Evolutionary conservation across 441 rosid genomes (phyloP).

Genomic region (Gossypium trilobum): DNA sequence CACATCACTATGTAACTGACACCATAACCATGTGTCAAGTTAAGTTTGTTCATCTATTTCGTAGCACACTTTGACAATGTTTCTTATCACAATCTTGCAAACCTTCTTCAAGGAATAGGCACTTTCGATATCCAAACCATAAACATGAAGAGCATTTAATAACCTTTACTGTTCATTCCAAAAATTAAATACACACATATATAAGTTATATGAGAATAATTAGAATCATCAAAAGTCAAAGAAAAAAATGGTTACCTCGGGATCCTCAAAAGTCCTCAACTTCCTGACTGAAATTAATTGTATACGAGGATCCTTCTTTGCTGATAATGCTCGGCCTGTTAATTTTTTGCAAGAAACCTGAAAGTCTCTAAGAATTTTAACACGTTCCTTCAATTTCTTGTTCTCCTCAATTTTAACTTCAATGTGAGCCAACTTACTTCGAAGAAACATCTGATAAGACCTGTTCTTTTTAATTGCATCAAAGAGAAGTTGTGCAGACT

Average conservation of each 20-base stretch:
- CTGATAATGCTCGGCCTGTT: slow-evolving; percentile 57
- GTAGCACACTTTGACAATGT: neutral
- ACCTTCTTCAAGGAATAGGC: neutral
- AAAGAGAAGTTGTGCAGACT: slow-evolving; percentile 50
- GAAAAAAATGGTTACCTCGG: slow-evolving; percentile 38
- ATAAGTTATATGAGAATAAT: neutral
- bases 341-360: slow-evolving; percentile 58
- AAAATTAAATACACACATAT: neutral
- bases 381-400: slow-evolving; percentile 60
- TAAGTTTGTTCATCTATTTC: neutral
- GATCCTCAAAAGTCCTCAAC: slow-evolving; percentile 26
- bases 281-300: slow-evolving; percentile 51
- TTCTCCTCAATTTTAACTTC: slow-evolving; percentile 80
- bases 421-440: slow-evolving; percentile 53
- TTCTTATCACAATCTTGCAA: neutral
- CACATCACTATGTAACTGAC: neutral
- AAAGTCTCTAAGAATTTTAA: slow-evolving; percentile 58
- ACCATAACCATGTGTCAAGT: neutral
- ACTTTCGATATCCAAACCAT: neutral
- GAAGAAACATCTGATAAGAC: slow-evolving; percentile 58
- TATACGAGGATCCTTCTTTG: slow-evolving; percentile 62
- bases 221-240: slow-evolving; percentile 4
- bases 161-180: neutral
- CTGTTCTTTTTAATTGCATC: slow-evolving; percentile 75
- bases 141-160: neutral